Conservation (phyloP, 129 eudicot species). For the Flaveria bidentis region DNA sequence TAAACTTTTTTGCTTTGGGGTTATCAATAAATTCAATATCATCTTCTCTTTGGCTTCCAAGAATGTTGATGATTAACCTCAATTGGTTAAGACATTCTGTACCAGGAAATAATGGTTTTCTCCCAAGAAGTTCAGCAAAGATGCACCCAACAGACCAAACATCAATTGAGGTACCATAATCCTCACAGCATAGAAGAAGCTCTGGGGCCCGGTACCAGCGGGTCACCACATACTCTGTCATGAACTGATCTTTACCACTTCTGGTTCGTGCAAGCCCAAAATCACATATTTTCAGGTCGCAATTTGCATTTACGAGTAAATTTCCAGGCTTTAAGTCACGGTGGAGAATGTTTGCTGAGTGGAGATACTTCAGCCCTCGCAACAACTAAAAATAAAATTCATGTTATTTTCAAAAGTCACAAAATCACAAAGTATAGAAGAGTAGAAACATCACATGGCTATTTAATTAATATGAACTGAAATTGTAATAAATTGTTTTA, state of each 20-base stretch:
- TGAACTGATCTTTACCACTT: constrained; percentile 62
- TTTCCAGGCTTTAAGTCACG: constrained; percentile 78
- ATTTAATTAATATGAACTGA: neutral
- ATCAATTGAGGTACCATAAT: constrained; percentile 77
- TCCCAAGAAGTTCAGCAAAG: constrained; percentile 78
- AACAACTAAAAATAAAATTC: constrained; percentile 48
- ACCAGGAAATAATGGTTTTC: constrained; percentile 79
- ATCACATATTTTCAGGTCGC: constrained; percentile 73
- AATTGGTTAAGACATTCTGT: constrained; percentile 80
- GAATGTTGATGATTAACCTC: constrained; percentile 62
- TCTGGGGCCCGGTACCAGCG: constrained; percentile 88
- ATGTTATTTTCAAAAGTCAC: constrained; percentile 11
- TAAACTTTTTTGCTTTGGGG: constrained; percentile 69
- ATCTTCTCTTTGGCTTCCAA: constrained; percentile 66
- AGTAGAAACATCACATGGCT: neutral
- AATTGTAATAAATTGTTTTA: neutral
- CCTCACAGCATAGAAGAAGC: constrained; percentile 79
- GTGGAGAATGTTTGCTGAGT: constrained; percentile 76
- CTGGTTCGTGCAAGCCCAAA: constrained; percentile 70
- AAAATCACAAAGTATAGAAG: neutral
- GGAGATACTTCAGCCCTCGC: constrained; percentile 73
- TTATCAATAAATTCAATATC: constrained; percentile 77
- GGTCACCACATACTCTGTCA: constrained; percentile 77
- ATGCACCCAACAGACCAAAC: constrained; percentile 91
- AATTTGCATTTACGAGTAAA: constrained; percentile 64